Conservation (phyloP, 352 stramenopile species). For the Pythium vanterpoolii region DNA sequence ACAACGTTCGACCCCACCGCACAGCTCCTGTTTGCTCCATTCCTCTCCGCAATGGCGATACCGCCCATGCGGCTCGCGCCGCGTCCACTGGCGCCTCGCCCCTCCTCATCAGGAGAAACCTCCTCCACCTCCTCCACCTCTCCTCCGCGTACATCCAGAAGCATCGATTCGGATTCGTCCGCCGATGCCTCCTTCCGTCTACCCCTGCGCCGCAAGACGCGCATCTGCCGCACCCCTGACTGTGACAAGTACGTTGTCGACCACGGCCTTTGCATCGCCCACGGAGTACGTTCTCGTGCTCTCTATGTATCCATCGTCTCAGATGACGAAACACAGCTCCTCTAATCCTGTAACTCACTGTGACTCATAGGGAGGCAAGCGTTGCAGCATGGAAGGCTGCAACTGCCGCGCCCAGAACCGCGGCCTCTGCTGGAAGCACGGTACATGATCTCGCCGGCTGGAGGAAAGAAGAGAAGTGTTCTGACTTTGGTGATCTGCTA, state of each 20-base stretch:
- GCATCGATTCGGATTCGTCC: conserved; percentile 6
- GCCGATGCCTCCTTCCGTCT: not conserved
- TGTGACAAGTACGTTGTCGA: conserved; percentile 64
- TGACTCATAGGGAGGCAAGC: conserved; percentile 37
- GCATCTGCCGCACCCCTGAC: conserved; percentile 38
- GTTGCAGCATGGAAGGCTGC: conserved; percentile 45
- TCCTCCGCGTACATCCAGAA: not conserved
- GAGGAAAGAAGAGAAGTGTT: not conserved
- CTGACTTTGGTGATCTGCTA: not conserved
- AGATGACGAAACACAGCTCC: too few species aligned
- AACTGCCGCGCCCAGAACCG: conserved; percentile 53
- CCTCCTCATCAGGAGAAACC: not conserved
- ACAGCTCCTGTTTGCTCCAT: not conserved
- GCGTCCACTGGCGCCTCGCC: not conserved
- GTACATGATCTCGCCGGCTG: not conserved
- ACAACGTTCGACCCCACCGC: not conserved
- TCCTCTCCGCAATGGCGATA: not conserved
- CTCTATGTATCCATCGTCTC: too few species aligned
- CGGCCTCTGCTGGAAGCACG: conserved; percentile 55
- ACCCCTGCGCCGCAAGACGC: conserved; percentile 35
- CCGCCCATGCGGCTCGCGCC: conserved; percentile 11
- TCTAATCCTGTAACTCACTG: conserved; percentile 10
- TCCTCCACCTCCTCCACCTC: not conserved
- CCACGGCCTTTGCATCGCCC: conserved; percentile 34
- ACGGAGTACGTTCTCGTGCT: conserved; percentile 13